Evolutionary conservation across 1,139 yeast species (phyloP), one percentile per base, ranked within the genome.

Genomic region (Geotrichum fermentans): DNA sequence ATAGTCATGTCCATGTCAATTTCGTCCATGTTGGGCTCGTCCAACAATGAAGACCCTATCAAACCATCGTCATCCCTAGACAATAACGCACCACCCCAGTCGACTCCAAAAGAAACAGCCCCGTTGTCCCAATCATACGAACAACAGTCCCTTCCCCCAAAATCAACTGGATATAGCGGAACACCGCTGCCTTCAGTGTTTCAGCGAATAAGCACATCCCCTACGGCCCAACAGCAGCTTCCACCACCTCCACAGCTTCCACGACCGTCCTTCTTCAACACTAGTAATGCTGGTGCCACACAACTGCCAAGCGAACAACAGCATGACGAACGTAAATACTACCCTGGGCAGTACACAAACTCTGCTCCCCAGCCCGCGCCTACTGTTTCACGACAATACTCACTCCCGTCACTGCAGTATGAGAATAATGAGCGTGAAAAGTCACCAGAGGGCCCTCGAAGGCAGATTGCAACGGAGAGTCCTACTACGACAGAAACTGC

Each of bases 1-100:
- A n/a, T n/a, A n/a, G 35, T 37, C 34, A 52, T 55, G 52, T 54
- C 57, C n/a, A 54, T 54, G 57, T 54, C 57, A 3, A 54, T 54
- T 37, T 53, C 49, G 14, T 49, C 57, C 11, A 53, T 54, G 51
- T 50, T 54, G 29, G 57, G 55, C 30, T 34, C 50, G 6, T 40
- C 52, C 14, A 42, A 33, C 5, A 33, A 47, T 4, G 38, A 35
- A 11, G 38, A 38, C 26, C 20, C 41, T 2, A 21, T 41, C 16
- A 30, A 43, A 33, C 42, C 41, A 16, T 38, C 35, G 16, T 22
- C 26, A 17, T 20, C 26, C n/a, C 43, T 11, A 42, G 37, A 13
- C 47, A 37, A 10, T 46, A 30, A 36, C 38, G n/a, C n/a, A n/a
- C 43, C 17, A 10, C 28, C 28, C 10, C 6, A 6, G 8, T 24